These are phyloP conservation scores for Onygenales sp. DNA, from an alignment of 2,329 filamentous ascomycete species.

Conservation along the genomic window DNA sequence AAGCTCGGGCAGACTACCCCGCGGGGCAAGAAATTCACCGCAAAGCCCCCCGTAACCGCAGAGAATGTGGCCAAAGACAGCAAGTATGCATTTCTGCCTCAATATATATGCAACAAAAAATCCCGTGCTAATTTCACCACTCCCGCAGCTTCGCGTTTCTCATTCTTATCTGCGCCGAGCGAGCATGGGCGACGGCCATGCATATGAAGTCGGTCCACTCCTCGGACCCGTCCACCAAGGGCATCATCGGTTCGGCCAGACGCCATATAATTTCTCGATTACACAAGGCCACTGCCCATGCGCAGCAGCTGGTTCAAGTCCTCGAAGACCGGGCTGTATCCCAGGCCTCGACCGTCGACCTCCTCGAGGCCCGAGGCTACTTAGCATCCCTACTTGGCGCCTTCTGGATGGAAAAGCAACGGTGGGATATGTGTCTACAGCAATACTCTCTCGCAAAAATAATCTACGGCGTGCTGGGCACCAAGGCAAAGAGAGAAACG, in stretches of 20 bases:
- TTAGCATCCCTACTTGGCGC: conserved; percentile 65
- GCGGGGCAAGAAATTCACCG: conserved; percentile 76
- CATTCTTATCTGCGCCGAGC: conserved; percentile 76
- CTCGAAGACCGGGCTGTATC: conserved; percentile 53
- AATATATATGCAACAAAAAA: background rate
- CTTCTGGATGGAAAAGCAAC: conserved; percentile 75
- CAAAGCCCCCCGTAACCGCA: conserved; percentile 60
- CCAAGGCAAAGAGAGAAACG: conserved; percentile 57
- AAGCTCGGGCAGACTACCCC: conserved; percentile 75
- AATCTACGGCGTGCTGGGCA: conserved; percentile 69
- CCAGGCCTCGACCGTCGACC: conserved; percentile 58
- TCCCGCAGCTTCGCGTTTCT: conserved; percentile 60
- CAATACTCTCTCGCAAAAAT: conserved; percentile 69
- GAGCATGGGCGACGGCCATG: conserved; percentile 94
- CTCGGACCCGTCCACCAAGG: conserved; percentile 61
- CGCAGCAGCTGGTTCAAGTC: conserved; percentile 56
- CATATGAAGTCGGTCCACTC: conserved; percentile 78
- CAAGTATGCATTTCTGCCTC: conserved; percentile 50
- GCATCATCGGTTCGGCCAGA: conserved; percentile 67
- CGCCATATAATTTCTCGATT: conserved; percentile 84
- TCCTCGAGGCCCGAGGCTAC: conserved; percentile 83
- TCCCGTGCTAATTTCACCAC: conserved; percentile 5
- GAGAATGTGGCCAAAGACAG: conserved; percentile 65
- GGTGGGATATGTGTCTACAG: conserved; percentile 69
- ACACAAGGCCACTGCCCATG: conserved; percentile 65